Base-by-base conservation (phyloP, 2,329 filamentous ascomycete genomes). In the Magnaporthiopsis incrustans region DNA sequence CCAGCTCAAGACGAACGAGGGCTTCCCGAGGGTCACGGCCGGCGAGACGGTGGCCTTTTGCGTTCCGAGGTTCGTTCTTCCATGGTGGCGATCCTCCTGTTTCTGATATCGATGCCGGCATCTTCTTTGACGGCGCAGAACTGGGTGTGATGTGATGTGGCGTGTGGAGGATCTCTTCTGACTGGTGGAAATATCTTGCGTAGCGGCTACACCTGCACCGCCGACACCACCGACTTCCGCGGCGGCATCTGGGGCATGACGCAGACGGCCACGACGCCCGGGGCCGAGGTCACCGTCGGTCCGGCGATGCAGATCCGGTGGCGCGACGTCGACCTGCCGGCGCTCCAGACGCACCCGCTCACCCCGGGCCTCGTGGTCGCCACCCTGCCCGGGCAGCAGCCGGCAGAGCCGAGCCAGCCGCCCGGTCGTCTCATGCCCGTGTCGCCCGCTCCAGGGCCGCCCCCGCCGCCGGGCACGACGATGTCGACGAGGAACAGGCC, bases 301-400 rank as follows among this genome's bases (percentile, higher is more conserved):
- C 75, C 76, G 50, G 74, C 74, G 15, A 66, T 78, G 57, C 75
- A 78, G 65, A 77, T 77, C 64, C 74, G 76, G 33, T 77, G 73
- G 70, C 71, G 71, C 4, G 72, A 75, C 30, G 67, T 68, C 27
- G 75, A 78, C 64, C 66, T 77, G 50, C 68, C 66, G 15, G 63
- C 67, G 14, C 68, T 77, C 35, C 73, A 74, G 59, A 78, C 75
- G n/a, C 72, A 77, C 57, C 75, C 76, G 0, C 67, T 77, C 60
- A 74, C 70, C 2, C 74, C 75, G 0, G 74, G 73, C 8, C 65
- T 74, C 18, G 65, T 61, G 6, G 65, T 73, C 14, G 69, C 22
- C 18, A n/a, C 66, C 6, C 30, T 57, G 18, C 14, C 67, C 2
- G 44, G 18, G 25, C 35, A n/a, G 26, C 30, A n/a, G n/a, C n/a